Percentiles rank a stretch among this genome's conserved stretches.
Conservation (phyloP, 2,329 filamentous ascomycete species). For the Ophiosphaerella herpotricha region DNA sequence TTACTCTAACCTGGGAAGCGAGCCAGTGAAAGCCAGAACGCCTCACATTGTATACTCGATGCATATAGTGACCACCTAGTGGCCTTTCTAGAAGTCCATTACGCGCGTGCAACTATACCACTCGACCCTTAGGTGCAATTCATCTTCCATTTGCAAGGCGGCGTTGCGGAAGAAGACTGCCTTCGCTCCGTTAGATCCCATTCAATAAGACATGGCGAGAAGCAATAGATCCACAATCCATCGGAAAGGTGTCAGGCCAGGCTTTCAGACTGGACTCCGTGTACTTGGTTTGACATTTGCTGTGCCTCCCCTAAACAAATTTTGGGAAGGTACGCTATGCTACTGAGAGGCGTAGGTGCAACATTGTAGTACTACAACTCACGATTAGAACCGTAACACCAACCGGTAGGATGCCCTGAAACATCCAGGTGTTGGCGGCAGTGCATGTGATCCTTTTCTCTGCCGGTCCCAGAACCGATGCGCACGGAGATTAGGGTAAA, state of each 20-base stretch:
- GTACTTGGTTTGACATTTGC: no score
- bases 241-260: no score
- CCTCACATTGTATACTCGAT: constrained; percentile 9
- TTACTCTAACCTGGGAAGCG: constrained; percentile 19
- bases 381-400: constrained; percentile 3
- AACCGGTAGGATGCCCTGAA: constrained; percentile 1
- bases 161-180: background rate
- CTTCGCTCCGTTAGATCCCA: background rate
- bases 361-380: constrained; percentile 15
- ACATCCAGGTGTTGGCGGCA: background rate
- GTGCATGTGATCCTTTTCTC: constrained; percentile 2
- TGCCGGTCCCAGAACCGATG: background rate
- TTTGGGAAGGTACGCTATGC: background rate
- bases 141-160: constrained; percentile 6
- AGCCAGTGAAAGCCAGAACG: constrained; percentile 20
- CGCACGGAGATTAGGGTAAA: background rate
- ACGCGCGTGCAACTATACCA: constrained; percentile 9
- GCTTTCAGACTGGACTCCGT: no score
- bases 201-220: background rate
- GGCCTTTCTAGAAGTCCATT: constrained; percentile 6
- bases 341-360: constrained; percentile 6
- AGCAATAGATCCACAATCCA: background rate
- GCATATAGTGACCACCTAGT: constrained; percentile 13
- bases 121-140: constrained; percentile 12
- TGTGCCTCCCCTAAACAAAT: background rate